phyloP scores from a whole-genome alignment of 2,329 filamentous ascomycete genomes.

The Penicillium psychrosexuale region DNA sequence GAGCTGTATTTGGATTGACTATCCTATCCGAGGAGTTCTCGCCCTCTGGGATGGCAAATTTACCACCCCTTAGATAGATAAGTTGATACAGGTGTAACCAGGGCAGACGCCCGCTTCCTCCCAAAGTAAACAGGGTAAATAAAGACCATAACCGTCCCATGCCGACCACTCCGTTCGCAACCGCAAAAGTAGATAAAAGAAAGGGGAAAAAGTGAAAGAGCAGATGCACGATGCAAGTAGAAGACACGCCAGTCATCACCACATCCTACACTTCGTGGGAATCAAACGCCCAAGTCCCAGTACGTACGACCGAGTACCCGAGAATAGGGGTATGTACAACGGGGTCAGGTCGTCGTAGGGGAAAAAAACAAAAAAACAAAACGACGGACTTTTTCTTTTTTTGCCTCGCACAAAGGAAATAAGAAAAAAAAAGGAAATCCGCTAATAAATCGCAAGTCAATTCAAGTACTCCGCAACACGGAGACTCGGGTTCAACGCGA shows the following conservation, averaged over 20 bases:
- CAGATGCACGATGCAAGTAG: slow-evolving; percentile 21
- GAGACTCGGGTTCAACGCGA: slow-evolving; percentile 35
- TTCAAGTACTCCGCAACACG: slow-evolving; percentile 31
- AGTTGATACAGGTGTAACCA: slow-evolving; percentile 14
- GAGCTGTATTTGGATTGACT: slow-evolving; percentile 10
- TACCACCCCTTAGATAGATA: slow-evolving; percentile 10
- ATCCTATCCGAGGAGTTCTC: slow-evolving; percentile 3
- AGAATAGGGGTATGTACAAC: slow-evolving; percentile 24
- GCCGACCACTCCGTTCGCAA: slow-evolving; percentile 32
- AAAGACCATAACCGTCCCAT: slow-evolving; percentile 28
- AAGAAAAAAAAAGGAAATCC: slow-evolving; percentile 12
- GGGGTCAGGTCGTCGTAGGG: slow-evolving; percentile 24
- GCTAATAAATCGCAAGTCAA: slow-evolving; percentile 13
- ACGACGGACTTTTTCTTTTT: slow-evolving; percentile 32
- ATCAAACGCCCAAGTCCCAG: slow-evolving; percentile 16
- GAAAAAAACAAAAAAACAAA: slow-evolving; percentile 22
- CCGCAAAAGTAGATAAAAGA: slow-evolving; percentile 18
- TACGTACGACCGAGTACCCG: slow-evolving; percentile 22
- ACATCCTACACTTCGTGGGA: slow-evolving; percentile 28
- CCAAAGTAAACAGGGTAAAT: slow-evolving; percentile 12
- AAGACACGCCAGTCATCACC: slow-evolving; percentile 20
- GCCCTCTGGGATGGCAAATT: background rate
- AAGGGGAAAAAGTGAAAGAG: slow-evolving; percentile 21
- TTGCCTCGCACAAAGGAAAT: slow-evolving; percentile 26
- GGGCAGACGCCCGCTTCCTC: slow-evolving; percentile 2